These are phyloP conservation scores for Xylariomycetidae sp. DNA, from an alignment of 2,329 filamentous ascomycete genomes.

Conservation along the genomic window DNA sequence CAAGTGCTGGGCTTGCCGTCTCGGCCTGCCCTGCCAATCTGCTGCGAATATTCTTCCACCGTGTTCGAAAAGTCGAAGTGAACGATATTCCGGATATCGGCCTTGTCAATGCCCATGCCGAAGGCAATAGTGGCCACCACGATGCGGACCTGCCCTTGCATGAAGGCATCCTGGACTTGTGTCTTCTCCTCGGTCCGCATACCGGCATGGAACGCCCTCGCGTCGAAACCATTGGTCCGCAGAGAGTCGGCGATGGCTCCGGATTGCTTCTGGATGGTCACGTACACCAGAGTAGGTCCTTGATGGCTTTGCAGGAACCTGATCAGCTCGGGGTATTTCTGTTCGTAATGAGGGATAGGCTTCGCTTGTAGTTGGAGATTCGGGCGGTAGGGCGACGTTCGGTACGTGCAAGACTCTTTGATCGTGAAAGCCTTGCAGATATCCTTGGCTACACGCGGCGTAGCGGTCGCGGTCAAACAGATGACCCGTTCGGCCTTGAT, in stretches of 20 bases:
- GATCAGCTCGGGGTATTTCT: conserved; percentile 39
- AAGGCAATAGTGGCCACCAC: conserved; percentile 53
- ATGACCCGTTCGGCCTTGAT: conserved; percentile 52
- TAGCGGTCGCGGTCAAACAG: conserved; percentile 56
- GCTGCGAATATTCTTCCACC: conserved; percentile 52
- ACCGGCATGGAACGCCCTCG: conserved; percentile 44
- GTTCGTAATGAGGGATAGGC: conserved; percentile 33
- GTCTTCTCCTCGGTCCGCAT: conserved; percentile 39
- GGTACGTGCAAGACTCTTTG: conserved; percentile 43
- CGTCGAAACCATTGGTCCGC: conserved; percentile 31
- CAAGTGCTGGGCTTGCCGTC: conserved; percentile 49
- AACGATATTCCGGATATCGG: conserved; percentile 47
- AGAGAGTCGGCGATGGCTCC: conserved; percentile 36
- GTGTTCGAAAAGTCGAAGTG: conserved; percentile 46
- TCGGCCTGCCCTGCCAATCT: conserved; percentile 49
- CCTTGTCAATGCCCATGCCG: conserved; percentile 55
- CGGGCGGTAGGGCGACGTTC: conserved; percentile 52
- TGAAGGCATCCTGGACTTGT: conserved; percentile 45
- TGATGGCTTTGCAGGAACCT: conserved; percentile 43
- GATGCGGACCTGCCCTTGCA: conserved; percentile 38
- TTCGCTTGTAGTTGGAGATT: conserved; percentile 51
- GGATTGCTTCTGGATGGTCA: conserved; percentile 50
- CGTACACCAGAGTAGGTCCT: conserved; percentile 55
- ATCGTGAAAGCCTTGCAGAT: conserved; percentile 49
- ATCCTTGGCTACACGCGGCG: conserved; percentile 47